These are phyloP conservation scores for Lactifluus pinguis DNA, from an alignment of 768 basidiomycete genomes.

Conservation along the genomic window DNA sequence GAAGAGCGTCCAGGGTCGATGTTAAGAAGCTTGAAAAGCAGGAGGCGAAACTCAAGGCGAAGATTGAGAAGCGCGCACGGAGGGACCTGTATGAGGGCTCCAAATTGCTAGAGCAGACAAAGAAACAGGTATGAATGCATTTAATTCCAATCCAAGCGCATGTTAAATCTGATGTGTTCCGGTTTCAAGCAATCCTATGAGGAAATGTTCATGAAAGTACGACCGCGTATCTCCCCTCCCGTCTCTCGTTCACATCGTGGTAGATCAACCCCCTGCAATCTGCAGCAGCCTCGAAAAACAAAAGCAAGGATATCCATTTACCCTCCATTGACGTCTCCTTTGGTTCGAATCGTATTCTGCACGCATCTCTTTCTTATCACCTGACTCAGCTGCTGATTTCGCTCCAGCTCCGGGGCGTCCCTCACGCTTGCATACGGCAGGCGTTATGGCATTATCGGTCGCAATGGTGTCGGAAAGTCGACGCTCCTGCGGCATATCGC, in stretches of 20 bases:
- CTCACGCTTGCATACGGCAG: conserved; percentile 84
- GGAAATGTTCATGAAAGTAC: conserved; percentile 96
- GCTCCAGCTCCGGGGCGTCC: conserved; percentile 65
- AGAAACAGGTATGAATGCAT: conserved; percentile 59
- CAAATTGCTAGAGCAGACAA: conserved; percentile 85
- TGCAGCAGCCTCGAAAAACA: conserved; percentile 70
- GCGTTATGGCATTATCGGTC: conserved; percentile 86
- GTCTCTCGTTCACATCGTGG: background rate
- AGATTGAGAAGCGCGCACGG: conserved; percentile 92
- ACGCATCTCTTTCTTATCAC: conserved; percentile 21
- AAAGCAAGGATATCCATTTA: conserved; percentile 95
- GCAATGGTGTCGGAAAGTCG: conserved; percentile 80
- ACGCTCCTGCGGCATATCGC: conserved; percentile 92
- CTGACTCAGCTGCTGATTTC: background rate
- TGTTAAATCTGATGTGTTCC: background rate
- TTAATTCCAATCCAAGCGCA: background rate
- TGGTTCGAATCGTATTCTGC: conserved; percentile 91
- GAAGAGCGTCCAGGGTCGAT: conserved; percentile 82
- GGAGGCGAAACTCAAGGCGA: conserved; percentile 95
- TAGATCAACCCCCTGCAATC: conserved; percentile 92
- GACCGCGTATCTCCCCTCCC: background rate
- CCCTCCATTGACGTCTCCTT: conserved; percentile 95
- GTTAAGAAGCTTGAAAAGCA: conserved; percentile 95
- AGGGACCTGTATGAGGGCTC: conserved; percentile 93
- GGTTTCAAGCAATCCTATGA: conserved; percentile 84